phyloP scores from a whole-genome alignment of 164 flowering plant genomes.

The Kalanchoe fedtschenkoi region DNA sequence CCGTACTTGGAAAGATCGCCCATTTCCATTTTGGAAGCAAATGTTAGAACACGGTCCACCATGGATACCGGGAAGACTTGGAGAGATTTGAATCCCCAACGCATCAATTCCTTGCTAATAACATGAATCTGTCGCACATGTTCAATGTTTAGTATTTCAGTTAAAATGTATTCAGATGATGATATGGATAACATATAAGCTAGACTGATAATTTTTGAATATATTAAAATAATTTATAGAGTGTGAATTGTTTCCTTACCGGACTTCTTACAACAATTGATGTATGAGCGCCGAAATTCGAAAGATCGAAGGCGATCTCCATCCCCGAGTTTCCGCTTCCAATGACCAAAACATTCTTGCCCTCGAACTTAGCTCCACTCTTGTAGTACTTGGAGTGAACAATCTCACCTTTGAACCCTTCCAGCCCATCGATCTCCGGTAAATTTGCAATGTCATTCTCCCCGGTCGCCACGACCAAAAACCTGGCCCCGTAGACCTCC shows the following conservation, averaged over 20 bases:
- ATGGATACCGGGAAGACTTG: slow-evolving; percentile 13
- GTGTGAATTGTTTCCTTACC: slow-evolving; percentile 16
- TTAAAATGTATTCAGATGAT: too few relatives aligned
- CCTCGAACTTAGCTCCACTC: slow-evolving; percentile 21
- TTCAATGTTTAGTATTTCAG: neutral
- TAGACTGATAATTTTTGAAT: neutral
- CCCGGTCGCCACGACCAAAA: slow-evolving; percentile 27
- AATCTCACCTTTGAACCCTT: slow-evolving; percentile 16
- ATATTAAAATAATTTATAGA: neutral
- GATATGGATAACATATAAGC: neutral
- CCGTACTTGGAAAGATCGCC: slow-evolving; percentile 25
- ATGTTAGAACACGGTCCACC: slow-evolving; percentile 16
- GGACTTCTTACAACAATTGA: slow-evolving; percentile 45
- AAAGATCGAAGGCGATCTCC: slow-evolving; percentile 53
- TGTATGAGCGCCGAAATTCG: slow-evolving; percentile 28
- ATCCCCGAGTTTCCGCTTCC: slow-evolving; percentile 71
- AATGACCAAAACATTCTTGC: slow-evolving; percentile 43
- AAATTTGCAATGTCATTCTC: slow-evolving; percentile 21
- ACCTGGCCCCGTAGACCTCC: slow-evolving; percentile 16
- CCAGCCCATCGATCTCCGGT: slow-evolving; percentile 19
- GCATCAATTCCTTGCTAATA: slow-evolving; percentile 22
- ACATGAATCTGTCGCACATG: slow-evolving; percentile 20
- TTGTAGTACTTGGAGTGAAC: slow-evolving; percentile 29
- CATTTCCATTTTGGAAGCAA: slow-evolving; percentile 5
- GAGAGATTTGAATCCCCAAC: slow-evolving; percentile 22